Conservation (phyloP, 1,139 yeast species). For the Chernovozyma sophiae-reginae region DNA sequence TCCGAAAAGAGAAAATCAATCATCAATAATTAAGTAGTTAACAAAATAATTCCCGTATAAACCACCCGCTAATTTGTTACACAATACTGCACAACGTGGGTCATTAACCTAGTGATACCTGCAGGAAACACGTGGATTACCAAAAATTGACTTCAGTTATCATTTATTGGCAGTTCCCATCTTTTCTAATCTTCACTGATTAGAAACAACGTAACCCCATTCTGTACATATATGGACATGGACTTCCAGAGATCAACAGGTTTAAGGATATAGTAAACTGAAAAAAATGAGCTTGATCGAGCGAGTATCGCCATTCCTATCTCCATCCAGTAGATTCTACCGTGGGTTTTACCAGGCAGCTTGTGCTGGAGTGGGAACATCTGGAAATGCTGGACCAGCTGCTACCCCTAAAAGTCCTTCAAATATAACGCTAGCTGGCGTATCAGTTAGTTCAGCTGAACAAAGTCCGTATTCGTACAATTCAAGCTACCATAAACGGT, state of each 20-base stretch:
- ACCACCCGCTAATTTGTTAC: no score
- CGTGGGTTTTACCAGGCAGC: constrained; percentile 4
- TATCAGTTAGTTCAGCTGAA: not conserved
- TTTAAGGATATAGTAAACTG: no score
- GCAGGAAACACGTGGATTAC: not conserved
- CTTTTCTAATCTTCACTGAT: no score
- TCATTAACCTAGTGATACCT: not conserved
- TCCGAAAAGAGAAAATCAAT: no score
- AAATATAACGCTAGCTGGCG: not conserved
- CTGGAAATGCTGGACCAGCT: not conserved
- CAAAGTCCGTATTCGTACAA: not conserved
- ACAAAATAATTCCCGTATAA: no score
- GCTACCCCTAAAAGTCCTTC: not conserved
- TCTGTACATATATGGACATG: not conserved
- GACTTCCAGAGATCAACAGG: not conserved
- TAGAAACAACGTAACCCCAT: no score
- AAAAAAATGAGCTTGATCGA: constrained; percentile 8
- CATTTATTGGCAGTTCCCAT: no score
- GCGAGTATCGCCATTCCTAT: constrained; percentile 7
- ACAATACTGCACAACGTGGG: not conserved
- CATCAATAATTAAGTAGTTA: no score
- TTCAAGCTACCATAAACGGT: not conserved
- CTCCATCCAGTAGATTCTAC: constrained; percentile 4
- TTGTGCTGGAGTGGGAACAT: not conserved
- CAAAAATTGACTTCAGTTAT: not conserved